phyloP scores from a whole-genome alignment of 306 rosid species.

The Ammopiptanthus mongolicus region DNA sequence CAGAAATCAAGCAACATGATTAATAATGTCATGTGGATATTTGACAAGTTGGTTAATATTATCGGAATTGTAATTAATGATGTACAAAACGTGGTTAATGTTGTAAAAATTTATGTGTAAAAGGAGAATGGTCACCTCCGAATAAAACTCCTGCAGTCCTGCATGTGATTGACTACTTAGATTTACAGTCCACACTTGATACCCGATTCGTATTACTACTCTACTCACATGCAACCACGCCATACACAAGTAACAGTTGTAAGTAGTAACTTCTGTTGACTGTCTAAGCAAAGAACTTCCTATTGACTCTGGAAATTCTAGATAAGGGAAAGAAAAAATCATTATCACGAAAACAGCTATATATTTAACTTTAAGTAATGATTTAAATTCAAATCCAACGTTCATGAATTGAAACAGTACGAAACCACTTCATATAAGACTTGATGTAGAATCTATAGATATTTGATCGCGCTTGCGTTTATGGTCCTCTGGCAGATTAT shows the following conservation, averaged over 20 bases:
- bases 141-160: background rate
- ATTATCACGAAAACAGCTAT: conserved; percentile 1
- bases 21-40: too few species aligned
- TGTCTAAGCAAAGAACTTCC: background rate
- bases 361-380: background rate
- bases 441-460: background rate
- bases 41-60: too few species aligned
- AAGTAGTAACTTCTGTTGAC: conserved; percentile 1
- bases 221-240: conserved; percentile 8
- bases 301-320: conserved; percentile 1
- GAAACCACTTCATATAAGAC: conserved; percentile 45
- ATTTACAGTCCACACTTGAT: background rate
- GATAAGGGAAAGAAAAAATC: background rate
- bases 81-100: too few species aligned
- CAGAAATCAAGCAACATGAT: too few species aligned
- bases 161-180: background rate
- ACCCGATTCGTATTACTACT: background rate
- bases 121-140: background rate
- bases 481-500: conserved; percentile 24
- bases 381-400: background rate
- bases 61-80: too few species aligned
- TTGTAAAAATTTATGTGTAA: too few species aligned
- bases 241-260: background rate
- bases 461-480: conserved; percentile 38
- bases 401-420: background rate